Evolutionary conservation across 2,329 filamentous ascomycete species (phyloP).

Genomic region (Aspergillus thermomutatus): DNA sequence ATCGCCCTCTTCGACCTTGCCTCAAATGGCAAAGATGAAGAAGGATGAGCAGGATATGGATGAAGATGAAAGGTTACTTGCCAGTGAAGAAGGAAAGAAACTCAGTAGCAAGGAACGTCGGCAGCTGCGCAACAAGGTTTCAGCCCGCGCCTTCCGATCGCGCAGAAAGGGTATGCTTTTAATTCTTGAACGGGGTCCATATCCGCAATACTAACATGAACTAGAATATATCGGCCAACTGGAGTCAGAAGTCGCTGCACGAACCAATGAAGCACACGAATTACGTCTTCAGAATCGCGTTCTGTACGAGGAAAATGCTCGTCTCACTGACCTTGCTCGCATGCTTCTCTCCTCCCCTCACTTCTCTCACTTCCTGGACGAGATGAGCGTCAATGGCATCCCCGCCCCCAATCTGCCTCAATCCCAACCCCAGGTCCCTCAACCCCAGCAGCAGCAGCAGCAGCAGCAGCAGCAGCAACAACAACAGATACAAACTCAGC

Average conservation of each 20-base stretch:
- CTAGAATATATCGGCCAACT: constrained; percentile 95
- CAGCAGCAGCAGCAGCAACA: constrained; percentile 39
- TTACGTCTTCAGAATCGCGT: constrained; percentile 77
- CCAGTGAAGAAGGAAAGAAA: constrained; percentile 99
- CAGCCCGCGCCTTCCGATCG: constrained; percentile 95
- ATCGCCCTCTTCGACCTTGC: constrained; percentile 40
- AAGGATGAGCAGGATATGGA: constrained; percentile 99
- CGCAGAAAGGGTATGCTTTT: constrained; percentile 80
- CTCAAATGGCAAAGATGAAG: constrained; percentile 69
- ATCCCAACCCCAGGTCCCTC: neutral
- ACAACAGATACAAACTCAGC: constrained; percentile 33
- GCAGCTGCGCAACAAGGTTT: constrained; percentile 98
- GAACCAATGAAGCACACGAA: constrained; percentile 78
- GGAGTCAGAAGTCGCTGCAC: constrained; percentile 80
- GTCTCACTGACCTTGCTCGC: constrained; percentile 71
- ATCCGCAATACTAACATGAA: constrained; percentile 46
- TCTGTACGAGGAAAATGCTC: constrained; percentile 80
- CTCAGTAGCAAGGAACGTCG: constrained; percentile 96
- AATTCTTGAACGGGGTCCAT: neutral
- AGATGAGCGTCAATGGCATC: constrained; percentile 60
- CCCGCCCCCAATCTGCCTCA: constrained; percentile 33
- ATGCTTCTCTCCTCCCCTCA: constrained; percentile 77
- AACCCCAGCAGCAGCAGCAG: constrained; percentile 31
- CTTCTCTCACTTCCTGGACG: constrained; percentile 76
- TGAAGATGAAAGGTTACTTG: constrained; percentile 86